phyloP scores from a whole-genome alignment of 768 basidiomycete species.

The Suillus bovinus region DNA sequence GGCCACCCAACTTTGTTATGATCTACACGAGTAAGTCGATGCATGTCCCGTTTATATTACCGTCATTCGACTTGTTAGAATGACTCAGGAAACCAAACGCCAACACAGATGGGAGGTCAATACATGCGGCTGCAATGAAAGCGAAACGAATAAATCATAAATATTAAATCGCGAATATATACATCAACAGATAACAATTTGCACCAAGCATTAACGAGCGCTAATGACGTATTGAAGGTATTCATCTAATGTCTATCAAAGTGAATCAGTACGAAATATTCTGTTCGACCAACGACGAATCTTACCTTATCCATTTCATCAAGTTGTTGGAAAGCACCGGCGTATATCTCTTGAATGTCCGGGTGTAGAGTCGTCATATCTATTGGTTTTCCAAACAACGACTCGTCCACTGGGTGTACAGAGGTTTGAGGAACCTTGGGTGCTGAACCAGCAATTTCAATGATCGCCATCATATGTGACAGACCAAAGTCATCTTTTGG shows the following conservation, averaged over 20 bases:
- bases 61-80: not conserved
- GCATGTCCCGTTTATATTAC: not conserved
- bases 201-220: conserved; percentile 13
- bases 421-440: conserved; percentile 36
- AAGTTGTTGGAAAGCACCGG: conserved; percentile 65
- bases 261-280: conserved; percentile 7
- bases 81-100: not conserved
- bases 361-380: conserved; percentile 70
- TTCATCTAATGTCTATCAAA: conserved; percentile 29
- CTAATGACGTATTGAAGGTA: conserved; percentile 28
- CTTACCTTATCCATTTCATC: conserved; percentile 80
- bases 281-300: too few species aligned
- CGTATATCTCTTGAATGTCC: conserved; percentile 68
- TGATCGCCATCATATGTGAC: conserved; percentile 83
- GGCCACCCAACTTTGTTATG: not conserved
- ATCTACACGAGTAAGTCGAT: not conserved
- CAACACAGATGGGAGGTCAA: not conserved
- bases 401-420: conserved; percentile 68
- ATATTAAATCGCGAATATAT: conserved; percentile 1
- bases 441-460: conserved; percentile 60
- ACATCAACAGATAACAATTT: not conserved
- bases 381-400: conserved; percentile 68
- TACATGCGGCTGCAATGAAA: not conserved
- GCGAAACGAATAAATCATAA: not conserved
- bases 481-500: conserved; percentile 88